These are phyloP conservation scores for Nakazawaea peltata DNA, from an alignment of 805 yeast genomes.

Conservation along the genomic window DNA sequence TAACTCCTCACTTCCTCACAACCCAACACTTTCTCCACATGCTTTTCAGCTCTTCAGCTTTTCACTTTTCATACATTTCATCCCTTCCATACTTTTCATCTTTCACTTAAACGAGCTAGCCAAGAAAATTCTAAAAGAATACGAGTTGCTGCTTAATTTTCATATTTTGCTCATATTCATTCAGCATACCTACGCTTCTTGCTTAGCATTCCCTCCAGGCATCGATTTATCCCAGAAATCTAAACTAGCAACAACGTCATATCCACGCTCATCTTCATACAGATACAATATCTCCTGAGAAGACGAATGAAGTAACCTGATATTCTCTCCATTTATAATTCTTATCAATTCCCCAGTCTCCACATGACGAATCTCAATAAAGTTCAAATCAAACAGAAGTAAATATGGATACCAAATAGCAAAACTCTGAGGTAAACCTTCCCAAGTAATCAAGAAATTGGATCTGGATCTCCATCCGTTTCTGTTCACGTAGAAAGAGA, in stretches of 20 bases:
- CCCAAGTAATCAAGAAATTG: slow-evolving; percentile 95
- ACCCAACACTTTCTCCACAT: too few species aligned
- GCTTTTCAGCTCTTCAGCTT: too few species aligned
- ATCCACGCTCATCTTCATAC: slow-evolving; percentile 84
- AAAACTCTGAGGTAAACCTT: slow-evolving; percentile 87
- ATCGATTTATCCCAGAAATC: slow-evolving; percentile 68
- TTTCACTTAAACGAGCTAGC: too few species aligned
- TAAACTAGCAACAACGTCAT: slow-evolving; percentile 84
- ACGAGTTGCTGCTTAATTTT: too few species aligned
- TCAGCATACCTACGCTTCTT: too few species aligned
- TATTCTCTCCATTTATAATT: slow-evolving; percentile 89
- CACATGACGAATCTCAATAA: slow-evolving; percentile 88
- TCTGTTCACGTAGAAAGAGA: slow-evolving; percentile 87
- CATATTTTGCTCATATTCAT: too few species aligned
- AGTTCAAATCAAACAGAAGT: slow-evolving; percentile 81
- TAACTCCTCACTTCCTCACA: too few species aligned
- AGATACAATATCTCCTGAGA: slow-evolving; percentile 93
- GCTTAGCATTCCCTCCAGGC: too few species aligned
- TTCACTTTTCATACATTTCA: too few species aligned
- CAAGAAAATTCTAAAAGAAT: too few species aligned
- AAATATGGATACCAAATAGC: slow-evolving; percentile 93
- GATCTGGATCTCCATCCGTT: slow-evolving; percentile 96
- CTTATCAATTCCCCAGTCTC: slow-evolving; percentile 80
- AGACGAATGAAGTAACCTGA: slow-evolving; percentile 78
- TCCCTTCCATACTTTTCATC: too few species aligned